Percentiles rank a stretch among this genome's conserved stretches.
Evolutionary conservation across 106 monocot genomes (phyloP).

Genomic region (Dioscorea alata): DNA sequence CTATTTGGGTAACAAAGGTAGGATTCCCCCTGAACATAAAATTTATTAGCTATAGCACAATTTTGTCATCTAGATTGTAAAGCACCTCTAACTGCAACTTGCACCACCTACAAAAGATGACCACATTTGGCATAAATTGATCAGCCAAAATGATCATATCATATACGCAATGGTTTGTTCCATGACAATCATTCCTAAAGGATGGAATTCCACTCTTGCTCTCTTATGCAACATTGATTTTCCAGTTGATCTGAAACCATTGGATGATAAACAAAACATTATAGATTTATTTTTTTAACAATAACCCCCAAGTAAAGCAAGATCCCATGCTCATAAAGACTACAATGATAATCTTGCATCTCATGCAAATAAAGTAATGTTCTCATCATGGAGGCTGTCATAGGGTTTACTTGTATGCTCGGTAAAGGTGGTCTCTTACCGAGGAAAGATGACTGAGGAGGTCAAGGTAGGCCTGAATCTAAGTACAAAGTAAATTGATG

Average conservation of each 20-base stretch:
- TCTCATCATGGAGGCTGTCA: too few relatives aligned
- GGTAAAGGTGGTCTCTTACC: too few relatives aligned
- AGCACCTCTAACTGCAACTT: slow-evolving; percentile 86
- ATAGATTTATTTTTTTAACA: too few relatives aligned
- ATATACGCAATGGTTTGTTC: slow-evolving; percentile 99
- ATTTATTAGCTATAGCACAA: slow-evolving; percentile 99
- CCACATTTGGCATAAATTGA: background rate
- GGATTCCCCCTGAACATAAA: slow-evolving; percentile 91
- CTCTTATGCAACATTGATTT: slow-evolving; percentile 97
- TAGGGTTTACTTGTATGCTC: too few relatives aligned
- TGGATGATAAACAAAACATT: background rate
- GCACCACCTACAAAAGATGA: slow-evolving; percentile 56
- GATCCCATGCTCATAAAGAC: too few relatives aligned
- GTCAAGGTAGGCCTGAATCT: too few relatives aligned
- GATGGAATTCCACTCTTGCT: slow-evolving; percentile 95
- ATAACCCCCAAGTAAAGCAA: too few relatives aligned
- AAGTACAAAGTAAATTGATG: too few relatives aligned
- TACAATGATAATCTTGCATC: too few relatives aligned
- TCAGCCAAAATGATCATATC: too few relatives aligned
- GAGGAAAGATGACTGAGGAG: too few relatives aligned
- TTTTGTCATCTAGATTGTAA: slow-evolving; percentile 99
- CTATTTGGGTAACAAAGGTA: slow-evolving; percentile 79
- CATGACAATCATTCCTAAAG: slow-evolving; percentile 97
- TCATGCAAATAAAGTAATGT: too few relatives aligned
- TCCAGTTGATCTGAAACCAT: slow-evolving; percentile 53